Evolutionary conservation across 345 rosid species (phyloP).

Genomic region (Euphorbia tirucalli): DNA sequence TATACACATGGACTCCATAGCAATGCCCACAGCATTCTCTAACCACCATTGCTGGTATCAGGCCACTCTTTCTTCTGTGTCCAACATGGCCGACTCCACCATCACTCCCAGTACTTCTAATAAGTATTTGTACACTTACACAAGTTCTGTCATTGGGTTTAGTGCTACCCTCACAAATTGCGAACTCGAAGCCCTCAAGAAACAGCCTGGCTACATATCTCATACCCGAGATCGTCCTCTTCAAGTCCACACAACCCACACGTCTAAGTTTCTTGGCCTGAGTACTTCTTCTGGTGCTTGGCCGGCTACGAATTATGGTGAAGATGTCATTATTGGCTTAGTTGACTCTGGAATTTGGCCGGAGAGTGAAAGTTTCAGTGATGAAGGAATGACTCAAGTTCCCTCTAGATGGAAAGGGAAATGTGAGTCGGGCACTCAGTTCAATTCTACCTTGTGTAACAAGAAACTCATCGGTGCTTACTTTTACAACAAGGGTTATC

Average conservation of each 20-base stretch:
- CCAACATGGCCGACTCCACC: neutral
- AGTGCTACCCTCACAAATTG: slow-evolving; percentile 18
- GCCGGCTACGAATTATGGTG: slow-evolving; percentile 30
- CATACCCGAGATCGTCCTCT: slow-evolving; percentile 17
- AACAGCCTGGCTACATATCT: slow-evolving; percentile 22
- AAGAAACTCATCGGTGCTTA: slow-evolving; percentile 42
- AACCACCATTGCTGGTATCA: slow-evolving; percentile 37
- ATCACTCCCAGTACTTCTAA: neutral
- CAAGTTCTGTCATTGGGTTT: slow-evolving; percentile 25
- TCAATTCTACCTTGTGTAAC: slow-evolving; percentile 37
- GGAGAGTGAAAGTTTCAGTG: slow-evolving; percentile 39
- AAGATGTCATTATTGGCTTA: slow-evolving; percentile 33
- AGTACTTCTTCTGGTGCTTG: slow-evolving; percentile 27
- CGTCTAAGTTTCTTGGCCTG: slow-evolving; percentile 34
- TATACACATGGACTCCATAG: slow-evolving; percentile 33
- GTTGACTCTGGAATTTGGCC: slow-evolving; percentile 48
- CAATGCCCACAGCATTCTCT: slow-evolving; percentile 30
- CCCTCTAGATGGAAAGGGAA: slow-evolving; percentile 41
- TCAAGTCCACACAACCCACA: slow-evolving; percentile 32
- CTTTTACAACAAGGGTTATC: slow-evolving; percentile 32
- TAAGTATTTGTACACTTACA: slow-evolving; percentile 21
- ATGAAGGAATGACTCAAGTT: slow-evolving; percentile 27
- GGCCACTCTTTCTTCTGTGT: slow-evolving; percentile 25
- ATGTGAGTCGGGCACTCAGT: slow-evolving; percentile 21
- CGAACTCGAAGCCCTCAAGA: slow-evolving; percentile 25